Evolutionary conservation across 169 alveolate genomes (phyloP).

Genomic region (Cryptosporidium parvum): DNA sequence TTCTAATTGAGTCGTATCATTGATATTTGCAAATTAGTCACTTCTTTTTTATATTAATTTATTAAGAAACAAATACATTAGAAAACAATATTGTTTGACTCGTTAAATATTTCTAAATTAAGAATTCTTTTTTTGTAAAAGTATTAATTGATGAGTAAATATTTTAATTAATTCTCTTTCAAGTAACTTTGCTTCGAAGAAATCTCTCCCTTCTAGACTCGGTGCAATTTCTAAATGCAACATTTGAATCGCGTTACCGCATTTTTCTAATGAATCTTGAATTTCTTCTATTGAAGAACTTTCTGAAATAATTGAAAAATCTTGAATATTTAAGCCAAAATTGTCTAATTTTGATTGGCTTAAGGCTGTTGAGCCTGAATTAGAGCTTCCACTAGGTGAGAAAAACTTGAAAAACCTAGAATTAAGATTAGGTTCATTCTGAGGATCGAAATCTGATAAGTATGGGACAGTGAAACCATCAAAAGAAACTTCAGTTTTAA

Average conservation of each 20-base stretch:
- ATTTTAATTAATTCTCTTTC: background rate
- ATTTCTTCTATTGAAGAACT: background rate
- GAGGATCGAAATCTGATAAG: background rate
- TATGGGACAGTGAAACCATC: background rate
- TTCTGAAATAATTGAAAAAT: background rate
- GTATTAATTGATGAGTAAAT: background rate
- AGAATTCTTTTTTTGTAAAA: background rate
- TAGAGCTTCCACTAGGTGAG: background rate
- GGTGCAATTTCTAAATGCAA: constrained; percentile 19
- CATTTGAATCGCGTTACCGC: background rate
- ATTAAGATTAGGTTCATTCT: too few relatives aligned
- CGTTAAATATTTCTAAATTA: too few relatives aligned
- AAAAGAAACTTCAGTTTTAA: background rate
- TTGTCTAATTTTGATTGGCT: too few relatives aligned
- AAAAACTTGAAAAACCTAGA: background rate
- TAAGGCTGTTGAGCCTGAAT: background rate
- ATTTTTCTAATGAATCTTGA: background rate
- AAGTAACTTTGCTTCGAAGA: background rate
- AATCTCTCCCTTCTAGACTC: background rate
- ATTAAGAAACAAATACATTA: too few relatives aligned
- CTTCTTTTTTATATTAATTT: too few relatives aligned
- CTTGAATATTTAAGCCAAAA: too few relatives aligned
- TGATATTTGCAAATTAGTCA: too few relatives aligned
- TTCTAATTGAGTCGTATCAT: too few relatives aligned
- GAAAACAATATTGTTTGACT: too few relatives aligned